Conservation (phyloP, 2,329 filamentous ascomycete species). For the Fonsecaea pedrosoi region DNA sequence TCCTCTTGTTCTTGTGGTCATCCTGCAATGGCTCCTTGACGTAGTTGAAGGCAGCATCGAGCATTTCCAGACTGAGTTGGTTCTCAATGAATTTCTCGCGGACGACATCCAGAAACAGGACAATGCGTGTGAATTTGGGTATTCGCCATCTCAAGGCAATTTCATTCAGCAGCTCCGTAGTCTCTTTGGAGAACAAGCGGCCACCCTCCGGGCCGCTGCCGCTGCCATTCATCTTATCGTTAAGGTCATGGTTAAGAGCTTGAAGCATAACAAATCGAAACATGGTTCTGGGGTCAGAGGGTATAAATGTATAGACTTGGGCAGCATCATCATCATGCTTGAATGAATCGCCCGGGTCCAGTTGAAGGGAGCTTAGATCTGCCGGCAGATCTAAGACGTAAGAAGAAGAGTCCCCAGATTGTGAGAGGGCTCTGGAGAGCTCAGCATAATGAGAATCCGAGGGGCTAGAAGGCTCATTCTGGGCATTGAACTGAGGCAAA, state of each 20-base stretch:
- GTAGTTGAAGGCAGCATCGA: slow-evolving; percentile 83
- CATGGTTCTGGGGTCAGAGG: slow-evolving; percentile 78
- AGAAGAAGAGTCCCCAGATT: slow-evolving; percentile 53
- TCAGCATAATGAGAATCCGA: slow-evolving; percentile 54
- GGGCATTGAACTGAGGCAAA: slow-evolving; percentile 63
- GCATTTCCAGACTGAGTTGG: slow-evolving; percentile 78
- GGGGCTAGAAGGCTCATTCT: slow-evolving; percentile 46
- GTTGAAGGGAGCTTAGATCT: slow-evolving; percentile 69
- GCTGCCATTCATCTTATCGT: slow-evolving; percentile 60
- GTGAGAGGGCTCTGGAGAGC: slow-evolving; percentile 54
- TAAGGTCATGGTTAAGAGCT: slow-evolving; percentile 69
- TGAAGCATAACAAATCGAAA: slow-evolving; percentile 84
- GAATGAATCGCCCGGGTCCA: slow-evolving; percentile 57
- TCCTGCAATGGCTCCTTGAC: slow-evolving; percentile 75
- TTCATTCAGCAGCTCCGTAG: slow-evolving; percentile 82
- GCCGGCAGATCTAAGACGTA: slow-evolving; percentile 71
- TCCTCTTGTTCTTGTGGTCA: slow-evolving; percentile 63
- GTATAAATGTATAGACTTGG: slow-evolving; percentile 84
- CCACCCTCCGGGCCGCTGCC: slow-evolving; percentile 47
- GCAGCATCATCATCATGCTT: slow-evolving; percentile 50
- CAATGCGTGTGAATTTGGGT: slow-evolving; percentile 78
- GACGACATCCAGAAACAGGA: slow-evolving; percentile 83
- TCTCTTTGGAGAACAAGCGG: slow-evolving; percentile 73
- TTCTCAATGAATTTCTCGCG: slow-evolving; percentile 84
- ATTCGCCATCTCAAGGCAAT: slow-evolving; percentile 88